Evolutionary conservation across 805 yeast genomes (phyloP).

Genomic region (Yarrowia sp.): DNA sequence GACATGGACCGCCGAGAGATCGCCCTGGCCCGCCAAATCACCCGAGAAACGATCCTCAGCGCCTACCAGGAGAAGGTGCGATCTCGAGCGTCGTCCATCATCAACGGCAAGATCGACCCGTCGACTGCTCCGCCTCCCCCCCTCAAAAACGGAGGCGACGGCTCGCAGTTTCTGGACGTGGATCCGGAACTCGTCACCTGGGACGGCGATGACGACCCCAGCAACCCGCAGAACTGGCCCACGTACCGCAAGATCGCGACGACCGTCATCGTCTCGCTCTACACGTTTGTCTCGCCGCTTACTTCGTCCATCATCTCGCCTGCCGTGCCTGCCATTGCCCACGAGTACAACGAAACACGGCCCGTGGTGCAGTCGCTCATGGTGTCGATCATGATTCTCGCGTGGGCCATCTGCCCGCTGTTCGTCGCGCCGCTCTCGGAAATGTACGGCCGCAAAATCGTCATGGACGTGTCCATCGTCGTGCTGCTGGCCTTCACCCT

Average conservation of each 20-base stretch:
- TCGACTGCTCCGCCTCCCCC: slow-evolving; percentile 24
- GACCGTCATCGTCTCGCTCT: slow-evolving; percentile 50
- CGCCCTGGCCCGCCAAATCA: slow-evolving; percentile 45
- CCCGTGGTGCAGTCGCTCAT: slow-evolving; percentile 50
- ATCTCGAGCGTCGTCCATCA: slow-evolving; percentile 28
- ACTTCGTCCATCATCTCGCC: slow-evolving; percentile 64
- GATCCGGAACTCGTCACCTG: slow-evolving; percentile 70
- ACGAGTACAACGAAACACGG: slow-evolving; percentile 45
- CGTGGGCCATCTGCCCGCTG: slow-evolving; percentile 67
- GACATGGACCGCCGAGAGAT: slow-evolving; percentile 42
- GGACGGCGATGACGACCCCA: slow-evolving; percentile 61
- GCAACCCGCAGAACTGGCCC: slow-evolving; percentile 65
- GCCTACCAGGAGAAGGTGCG: slow-evolving; percentile 35
- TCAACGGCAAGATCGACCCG: slow-evolving; percentile 13
- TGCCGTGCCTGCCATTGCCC: slow-evolving; percentile 51
- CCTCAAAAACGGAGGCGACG: slow-evolving; percentile 41
- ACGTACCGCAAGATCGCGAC: slow-evolving; percentile 44
- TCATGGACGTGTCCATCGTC: slow-evolving; percentile 53
- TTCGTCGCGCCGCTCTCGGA: slow-evolving; percentile 68
- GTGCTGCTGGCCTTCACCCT: slow-evolving; percentile 44
- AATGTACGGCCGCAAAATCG: slow-evolving; percentile 58
- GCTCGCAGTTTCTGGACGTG: slow-evolving; percentile 51
- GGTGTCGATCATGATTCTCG: slow-evolving; percentile 64
- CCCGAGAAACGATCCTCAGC: slow-evolving; percentile 46
- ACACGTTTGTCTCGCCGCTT: slow-evolving; percentile 60